Percentiles rank a stretch among this genome's conserved stretches.
These are phyloP conservation scores for Davidsoniella virescens DNA, from an alignment of 2,329 filamentous ascomycete genomes.

Conservation along the genomic window DNA sequence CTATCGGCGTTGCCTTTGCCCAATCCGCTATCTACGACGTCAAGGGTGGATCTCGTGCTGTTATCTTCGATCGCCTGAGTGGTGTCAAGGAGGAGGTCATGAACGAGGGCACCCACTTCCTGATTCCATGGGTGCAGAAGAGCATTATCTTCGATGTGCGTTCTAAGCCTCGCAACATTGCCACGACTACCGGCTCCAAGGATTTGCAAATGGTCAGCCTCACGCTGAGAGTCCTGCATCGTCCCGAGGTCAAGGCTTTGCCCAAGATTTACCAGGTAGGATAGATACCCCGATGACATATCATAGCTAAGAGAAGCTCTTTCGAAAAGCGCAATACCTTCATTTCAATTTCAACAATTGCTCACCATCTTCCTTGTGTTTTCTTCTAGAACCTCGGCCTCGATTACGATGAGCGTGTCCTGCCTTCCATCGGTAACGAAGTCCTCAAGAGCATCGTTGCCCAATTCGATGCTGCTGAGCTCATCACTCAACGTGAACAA, in stretches of 20 bases:
- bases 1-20: conserved; percentile 48
- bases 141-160: conserved; percentile 93
- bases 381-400: conserved; percentile 67
- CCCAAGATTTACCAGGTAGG: conserved; percentile 96
- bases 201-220: conserved; percentile 99
- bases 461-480: conserved; percentile 94
- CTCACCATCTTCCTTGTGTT: neutral
- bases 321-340: no score
- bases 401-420: conserved; percentile 96
- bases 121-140: conserved; percentile 89
- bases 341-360: conserved; percentile 6
- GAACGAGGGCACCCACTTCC: conserved; percentile 93
- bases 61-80: conserved; percentile 89
- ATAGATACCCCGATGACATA: neutral
- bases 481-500: conserved; percentile 96
- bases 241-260: conserved; percentile 79
- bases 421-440: conserved; percentile 98
- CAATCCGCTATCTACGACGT: conserved; percentile 91
- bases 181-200: conserved; percentile 94
- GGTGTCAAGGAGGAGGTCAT: conserved; percentile 88
- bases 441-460: conserved; percentile 97
- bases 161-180: conserved; percentile 93
- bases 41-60: conserved; percentile 79
- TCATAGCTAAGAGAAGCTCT: no score
- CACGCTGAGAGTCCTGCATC: conserved; percentile 85